Evolutionary conservation across 2,329 filamentous ascomycete species (phyloP), one percentile per base, ranked within the genome.

Genomic region (Venturia asperata): DNA sequence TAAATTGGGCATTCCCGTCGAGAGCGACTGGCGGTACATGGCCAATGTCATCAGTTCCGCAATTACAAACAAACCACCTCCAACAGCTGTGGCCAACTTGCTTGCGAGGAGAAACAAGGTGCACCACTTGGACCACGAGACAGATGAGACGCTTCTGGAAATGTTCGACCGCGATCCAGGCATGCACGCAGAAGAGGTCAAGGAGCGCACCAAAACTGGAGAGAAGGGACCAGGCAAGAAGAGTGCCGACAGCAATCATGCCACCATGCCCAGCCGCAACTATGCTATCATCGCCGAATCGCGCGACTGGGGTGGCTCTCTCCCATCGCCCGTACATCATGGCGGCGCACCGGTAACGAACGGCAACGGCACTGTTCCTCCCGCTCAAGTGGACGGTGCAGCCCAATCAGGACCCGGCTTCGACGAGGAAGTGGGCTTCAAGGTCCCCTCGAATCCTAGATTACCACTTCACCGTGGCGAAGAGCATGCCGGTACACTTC

Each of bases 211-310:
- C 27, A 70, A 69, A 27, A 67, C 68, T 24, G 72, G 68, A 15
- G 72, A 75, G 34, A 71, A 70, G 6, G 82, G 82, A 11, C 77
- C 79, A 41, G 73, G 77, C 65, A 77, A 78, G 67, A 87, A 92
- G 78, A 90, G 88, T 4, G 84, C 87, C 0, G 79, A 79, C 55
- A 88, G 83, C 72, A 97, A 97, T 76, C 84, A 90, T 68, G 89
- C 91, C 67, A 97, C 92, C 13, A 97, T 97, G 85, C 85, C 85
- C 0, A 84, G 81, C 62, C 79, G 85, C 64, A 87, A 88, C 74
- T 87, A 84, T 71, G 85, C 85, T 66, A 84, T 84, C 72, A 83
- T 87, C 73, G 81, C 81, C 56, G 84, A 87, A 70, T 79, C 77
- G 17, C 72, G 75, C 15, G 56, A 65, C 27, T 58, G 52, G 52